Evolutionary conservation across 1,284 basidiomycete species (phyloP).

Genomic region (Puccinia coronata): DNA sequence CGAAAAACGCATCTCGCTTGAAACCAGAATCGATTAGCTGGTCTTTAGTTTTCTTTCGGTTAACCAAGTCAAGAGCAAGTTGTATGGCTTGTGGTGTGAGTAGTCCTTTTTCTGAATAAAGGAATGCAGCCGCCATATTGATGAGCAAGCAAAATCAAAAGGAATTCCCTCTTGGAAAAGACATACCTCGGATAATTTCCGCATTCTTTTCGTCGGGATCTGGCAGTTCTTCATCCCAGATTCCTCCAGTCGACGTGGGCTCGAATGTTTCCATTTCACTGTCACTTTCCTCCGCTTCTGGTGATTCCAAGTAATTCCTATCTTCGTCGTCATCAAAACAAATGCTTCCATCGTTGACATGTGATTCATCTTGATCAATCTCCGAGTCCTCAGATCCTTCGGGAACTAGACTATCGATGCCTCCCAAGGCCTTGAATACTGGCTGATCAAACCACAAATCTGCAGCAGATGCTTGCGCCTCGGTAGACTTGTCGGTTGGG

Average conservation of each 20-base stretch:
- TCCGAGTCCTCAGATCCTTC: slow-evolving; percentile 61
- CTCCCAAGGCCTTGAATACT: slow-evolving; percentile 76
- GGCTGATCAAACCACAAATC: slow-evolving; percentile 94
- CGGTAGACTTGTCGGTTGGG: slow-evolving; percentile 51
- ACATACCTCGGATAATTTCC: slow-evolving; percentile 70
- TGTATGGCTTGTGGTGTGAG: slow-evolving; percentile 88
- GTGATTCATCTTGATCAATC: slow-evolving; percentile 59
- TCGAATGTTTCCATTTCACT: slow-evolving; percentile 51
- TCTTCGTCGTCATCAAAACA: slow-evolving; percentile 57
- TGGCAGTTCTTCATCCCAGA: slow-evolving; percentile 46
- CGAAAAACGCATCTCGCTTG: slow-evolving; percentile 80
- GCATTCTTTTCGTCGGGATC: slow-evolving; percentile 52
- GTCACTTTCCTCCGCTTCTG: slow-evolving; percentile 58
- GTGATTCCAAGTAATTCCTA: slow-evolving; percentile 55
- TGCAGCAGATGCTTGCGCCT: slow-evolving; percentile 61
- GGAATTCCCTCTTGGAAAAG: background rate
- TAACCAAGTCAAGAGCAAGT: slow-evolving; percentile 87
- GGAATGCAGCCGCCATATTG: background rate
- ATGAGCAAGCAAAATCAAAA: background rate
- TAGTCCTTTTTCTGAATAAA: slow-evolving; percentile 72
- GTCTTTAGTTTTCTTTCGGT: slow-evolving; percentile 83
- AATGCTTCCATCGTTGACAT: slow-evolving; percentile 50
- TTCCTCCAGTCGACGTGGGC: slow-evolving; percentile 4
- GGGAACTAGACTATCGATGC: slow-evolving; percentile 63
- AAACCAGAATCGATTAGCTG: slow-evolving; percentile 93